These are phyloP conservation scores for Thamnidium elegans DNA, from an alignment of 192 early-diverging fungal genomes.

Conservation along the genomic window DNA sequence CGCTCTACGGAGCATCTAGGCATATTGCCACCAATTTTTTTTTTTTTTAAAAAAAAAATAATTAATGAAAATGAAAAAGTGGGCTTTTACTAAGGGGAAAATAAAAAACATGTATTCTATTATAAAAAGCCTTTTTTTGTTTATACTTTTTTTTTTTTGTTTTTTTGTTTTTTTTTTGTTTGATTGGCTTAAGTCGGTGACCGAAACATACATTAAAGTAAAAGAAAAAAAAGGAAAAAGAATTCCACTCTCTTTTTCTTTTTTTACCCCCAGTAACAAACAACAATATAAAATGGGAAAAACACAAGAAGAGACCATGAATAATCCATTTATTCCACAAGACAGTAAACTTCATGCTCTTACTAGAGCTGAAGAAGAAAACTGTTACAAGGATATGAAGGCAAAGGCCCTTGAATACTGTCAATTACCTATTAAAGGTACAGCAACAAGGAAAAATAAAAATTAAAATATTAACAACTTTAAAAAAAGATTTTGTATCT, in stretches of 20 bases:
- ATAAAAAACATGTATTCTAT: too few species aligned
- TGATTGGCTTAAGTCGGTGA: too few species aligned
- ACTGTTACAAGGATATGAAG: constrained; percentile 50
- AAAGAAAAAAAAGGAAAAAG: too few species aligned
- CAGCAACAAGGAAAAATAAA: not conserved
- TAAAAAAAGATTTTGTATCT: constrained; percentile 44
- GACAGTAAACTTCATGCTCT: constrained; percentile 42
- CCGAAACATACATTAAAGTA: too few species aligned
- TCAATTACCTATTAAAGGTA: constrained; percentile 48
- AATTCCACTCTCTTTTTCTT: too few species aligned
- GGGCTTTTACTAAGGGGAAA: too few species aligned
- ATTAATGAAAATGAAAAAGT: too few species aligned
- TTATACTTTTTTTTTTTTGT: too few species aligned
- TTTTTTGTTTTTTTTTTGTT: too few species aligned
- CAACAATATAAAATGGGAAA: constrained; percentile 30
- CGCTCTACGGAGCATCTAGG: constrained; percentile 24
- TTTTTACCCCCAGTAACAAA: not conserved
- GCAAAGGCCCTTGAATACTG: constrained; percentile 50
- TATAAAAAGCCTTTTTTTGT: too few species aligned
- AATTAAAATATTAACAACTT: not conserved
- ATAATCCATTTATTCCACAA: constrained; percentile 27
- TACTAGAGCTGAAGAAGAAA: constrained; percentile 52
- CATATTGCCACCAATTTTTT: constrained; percentile 34
- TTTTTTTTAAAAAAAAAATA: constrained; percentile 17
- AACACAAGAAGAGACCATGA: constrained; percentile 21